A percentile compares a stretch with the other conserved stretches of the same genome.
Evolutionary conservation across 441 rosid genomes (phyloP).

Genomic region (Gossypium aridum): DNA sequence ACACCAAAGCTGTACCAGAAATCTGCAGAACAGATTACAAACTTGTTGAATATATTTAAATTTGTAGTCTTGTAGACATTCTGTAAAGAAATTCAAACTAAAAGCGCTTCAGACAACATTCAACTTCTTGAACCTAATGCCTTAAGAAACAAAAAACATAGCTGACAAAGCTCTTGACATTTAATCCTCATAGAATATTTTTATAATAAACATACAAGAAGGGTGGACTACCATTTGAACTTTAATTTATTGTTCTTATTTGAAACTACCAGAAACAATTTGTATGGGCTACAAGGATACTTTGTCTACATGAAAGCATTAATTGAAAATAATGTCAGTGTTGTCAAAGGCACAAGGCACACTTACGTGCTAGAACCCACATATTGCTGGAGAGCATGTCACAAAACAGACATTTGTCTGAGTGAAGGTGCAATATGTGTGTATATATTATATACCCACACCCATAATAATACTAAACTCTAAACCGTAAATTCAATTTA

Average conservation of each 20-base stretch:
- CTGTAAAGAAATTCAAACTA: background rate
- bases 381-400: background rate
- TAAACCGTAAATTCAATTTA: background rate
- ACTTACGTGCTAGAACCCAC: background rate
- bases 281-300: background rate
- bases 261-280: background rate
- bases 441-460: too few relatives aligned
- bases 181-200: background rate
- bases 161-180: background rate
- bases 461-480: background rate
- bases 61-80: background rate
- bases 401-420: background rate
- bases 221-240: background rate
- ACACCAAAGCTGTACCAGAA: slow-evolving; percentile 15
- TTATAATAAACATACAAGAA: background rate
- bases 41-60: background rate
- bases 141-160: background rate
- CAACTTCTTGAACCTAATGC: background rate
- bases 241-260: background rate
- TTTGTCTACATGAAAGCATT: background rate
- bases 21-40: slow-evolving; percentile 1
- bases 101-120: background rate
- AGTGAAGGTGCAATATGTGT: too few relatives aligned
- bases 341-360: background rate
- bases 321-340: background rate